phyloP scores from a whole-genome alignment of 176 grass and related monocot genomes.

The Carex scoparia region DNA sequence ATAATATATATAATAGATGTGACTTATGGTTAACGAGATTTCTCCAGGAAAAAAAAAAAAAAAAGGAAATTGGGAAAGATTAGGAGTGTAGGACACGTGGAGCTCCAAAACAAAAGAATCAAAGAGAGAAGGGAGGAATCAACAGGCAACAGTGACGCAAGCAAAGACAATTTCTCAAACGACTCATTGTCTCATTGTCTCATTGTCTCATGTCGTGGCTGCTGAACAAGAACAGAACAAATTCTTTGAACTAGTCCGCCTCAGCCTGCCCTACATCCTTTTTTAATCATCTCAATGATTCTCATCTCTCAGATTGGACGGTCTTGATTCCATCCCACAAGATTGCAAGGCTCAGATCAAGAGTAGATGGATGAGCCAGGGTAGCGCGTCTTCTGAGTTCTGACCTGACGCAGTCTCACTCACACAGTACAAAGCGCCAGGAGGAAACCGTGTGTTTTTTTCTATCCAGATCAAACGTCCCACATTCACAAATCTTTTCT shows the following conservation, averaged over 20 bases:
- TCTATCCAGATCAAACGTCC: neutral
- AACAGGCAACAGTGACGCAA: neutral
- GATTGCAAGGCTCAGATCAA: neutral
- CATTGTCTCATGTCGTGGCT: neutral
- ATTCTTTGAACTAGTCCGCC: neutral
- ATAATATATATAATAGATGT: neutral
- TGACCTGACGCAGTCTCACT: neutral
- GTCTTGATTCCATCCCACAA: neutral
- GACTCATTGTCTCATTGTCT: neutral
- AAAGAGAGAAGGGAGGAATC: neutral
- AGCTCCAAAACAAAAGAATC: neutral
- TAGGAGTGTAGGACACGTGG: neutral
- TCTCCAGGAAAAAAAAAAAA: too few species aligned
- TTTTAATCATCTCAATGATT: too few species aligned
- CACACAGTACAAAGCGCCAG: neutral
- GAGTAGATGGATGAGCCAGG: too few species aligned
- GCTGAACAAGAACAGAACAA: neutral
- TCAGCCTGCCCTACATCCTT: too few species aligned
- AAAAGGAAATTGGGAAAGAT: neutral
- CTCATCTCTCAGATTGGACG: neutral
- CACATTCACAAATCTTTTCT: neutral
- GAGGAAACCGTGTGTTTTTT: slow-evolving; percentile 2
- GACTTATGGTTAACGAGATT: neutral
- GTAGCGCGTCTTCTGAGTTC: slow-evolving; percentile 3
- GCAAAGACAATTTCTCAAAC: neutral